Conservation (phyloP, 768 basidiomycete species). For the Kwoniella newhampshirensis region DNA sequence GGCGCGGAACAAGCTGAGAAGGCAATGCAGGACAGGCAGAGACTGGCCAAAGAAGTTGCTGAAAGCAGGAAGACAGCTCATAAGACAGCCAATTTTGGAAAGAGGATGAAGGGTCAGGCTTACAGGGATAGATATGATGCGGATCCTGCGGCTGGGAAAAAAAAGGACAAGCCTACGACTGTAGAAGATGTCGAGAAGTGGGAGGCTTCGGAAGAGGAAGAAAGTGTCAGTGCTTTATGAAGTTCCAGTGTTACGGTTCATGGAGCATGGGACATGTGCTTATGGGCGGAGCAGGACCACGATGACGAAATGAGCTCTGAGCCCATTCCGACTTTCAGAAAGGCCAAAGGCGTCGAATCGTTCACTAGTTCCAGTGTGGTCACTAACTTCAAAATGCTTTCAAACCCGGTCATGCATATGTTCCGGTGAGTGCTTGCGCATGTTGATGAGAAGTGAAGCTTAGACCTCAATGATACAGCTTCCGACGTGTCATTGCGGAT, state of each 20-base stretch:
- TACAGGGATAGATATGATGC: constrained; percentile 41
- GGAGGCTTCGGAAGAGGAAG: constrained; percentile 57
- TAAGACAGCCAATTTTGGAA: constrained; percentile 42
- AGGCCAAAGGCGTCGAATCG: constrained; percentile 43
- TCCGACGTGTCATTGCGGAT: constrained; percentile 82
- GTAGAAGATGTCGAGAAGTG: constrained; percentile 55
- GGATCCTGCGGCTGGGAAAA: constrained; percentile 24
- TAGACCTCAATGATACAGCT: constrained; percentile 55
- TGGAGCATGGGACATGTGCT: constrained; percentile 1
- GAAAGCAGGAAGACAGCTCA: constrained; percentile 44
- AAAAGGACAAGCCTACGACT: constrained; percentile 56
- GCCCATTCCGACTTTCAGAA: constrained; percentile 35
- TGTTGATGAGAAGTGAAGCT: background rate
- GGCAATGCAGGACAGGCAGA: constrained; percentile 62
- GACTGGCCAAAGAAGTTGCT: constrained; percentile 61
- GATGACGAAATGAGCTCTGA: constrained; percentile 26
- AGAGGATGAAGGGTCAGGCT: constrained; percentile 45
- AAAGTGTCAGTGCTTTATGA: constrained; percentile 19
- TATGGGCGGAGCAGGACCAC: constrained; percentile 10
- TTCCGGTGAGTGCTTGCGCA: constrained; percentile 58
- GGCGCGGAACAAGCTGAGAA: constrained; percentile 65
- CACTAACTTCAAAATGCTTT: constrained; percentile 75
- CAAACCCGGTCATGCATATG: constrained; percentile 81
- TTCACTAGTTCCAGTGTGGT: constrained; percentile 64
- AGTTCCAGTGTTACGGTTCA: background rate